Evolutionary conservation across 139 green algal genomes (phyloP).

Genomic region (Picochlorum sp.): DNA sequence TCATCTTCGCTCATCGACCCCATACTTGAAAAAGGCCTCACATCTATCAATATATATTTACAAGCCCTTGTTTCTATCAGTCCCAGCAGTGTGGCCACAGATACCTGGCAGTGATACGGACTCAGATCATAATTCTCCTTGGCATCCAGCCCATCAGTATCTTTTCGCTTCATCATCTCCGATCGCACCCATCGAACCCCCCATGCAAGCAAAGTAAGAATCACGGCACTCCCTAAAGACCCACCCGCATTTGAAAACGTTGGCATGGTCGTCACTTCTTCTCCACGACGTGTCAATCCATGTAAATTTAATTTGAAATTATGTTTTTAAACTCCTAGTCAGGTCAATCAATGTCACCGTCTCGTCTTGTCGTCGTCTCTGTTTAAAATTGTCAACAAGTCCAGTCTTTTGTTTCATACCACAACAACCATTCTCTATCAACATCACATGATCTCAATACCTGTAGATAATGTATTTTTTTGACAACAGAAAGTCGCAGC

Average conservation of each 20-base stretch:
- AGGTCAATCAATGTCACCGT: too few relatives aligned
- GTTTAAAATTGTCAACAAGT: too few relatives aligned
- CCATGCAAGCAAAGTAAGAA: conserved; percentile 53
- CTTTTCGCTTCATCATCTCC: conserved; percentile 15
- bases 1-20: too few relatives aligned
- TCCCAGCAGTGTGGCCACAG: conserved; percentile 23
- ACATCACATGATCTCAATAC: neutral
- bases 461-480: neutral
- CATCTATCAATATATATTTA: conserved; percentile 28
- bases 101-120: conserved; percentile 21
- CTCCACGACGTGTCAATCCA: neutral
- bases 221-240: conserved; percentile 43
- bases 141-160: conserved; percentile 1
- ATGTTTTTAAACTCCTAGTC: too few relatives aligned
- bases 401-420: neutral
- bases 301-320: too few relatives aligned
- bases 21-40: conserved; percentile 15
- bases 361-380: too few relatives aligned
- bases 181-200: conserved; percentile 38
- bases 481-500: too few relatives aligned
- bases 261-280: neutral
- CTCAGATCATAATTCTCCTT: conserved; percentile 1
- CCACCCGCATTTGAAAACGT: conserved; percentile 44
- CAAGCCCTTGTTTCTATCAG: conserved; percentile 36
- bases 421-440: neutral